Evolutionary conservation across 2,329 filamentous ascomycete species (phyloP).

Genomic region (Botrytis aclada): DNA sequence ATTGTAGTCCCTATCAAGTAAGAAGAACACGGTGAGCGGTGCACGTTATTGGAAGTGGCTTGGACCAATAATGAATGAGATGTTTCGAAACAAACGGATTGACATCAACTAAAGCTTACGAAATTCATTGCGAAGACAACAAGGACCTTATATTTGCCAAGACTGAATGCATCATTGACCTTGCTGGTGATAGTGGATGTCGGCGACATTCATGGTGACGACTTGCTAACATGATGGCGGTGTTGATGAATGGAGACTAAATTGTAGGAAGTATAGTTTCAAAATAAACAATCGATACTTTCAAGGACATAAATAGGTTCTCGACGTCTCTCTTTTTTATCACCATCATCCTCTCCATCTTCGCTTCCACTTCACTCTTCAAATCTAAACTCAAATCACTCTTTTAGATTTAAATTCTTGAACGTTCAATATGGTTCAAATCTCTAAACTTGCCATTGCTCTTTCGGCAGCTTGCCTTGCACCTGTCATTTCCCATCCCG

Average conservation of each 20-base stretch:
- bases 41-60: neutral
- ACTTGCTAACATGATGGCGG: neutral
- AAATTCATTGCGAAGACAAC: slow-evolving; percentile 12
- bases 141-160: neutral
- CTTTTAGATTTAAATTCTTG: neutral
- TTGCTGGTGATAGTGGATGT: neutral
- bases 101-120: slow-evolving; percentile 9
- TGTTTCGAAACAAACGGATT: neutral
- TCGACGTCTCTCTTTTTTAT: neutral
- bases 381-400: neutral
- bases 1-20: neutral
- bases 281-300: neutral
- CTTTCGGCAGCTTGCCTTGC: neutral
- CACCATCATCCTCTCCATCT: neutral
- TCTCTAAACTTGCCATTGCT: slow-evolving; percentile 3
- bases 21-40: neutral
- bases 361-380: neutral
- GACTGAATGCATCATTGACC: neutral
- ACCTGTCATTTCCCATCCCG: slow-evolving; percentile 16
- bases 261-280: neutral
- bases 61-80: neutral
- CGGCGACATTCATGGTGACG: neutral
- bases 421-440: slow-evolving; percentile 13
- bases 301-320: slow-evolving; percentile 6
- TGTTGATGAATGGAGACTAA: neutral